Evolutionary conservation across 495 filamentous ascomycete species (phyloP).

Genomic region (Cercophora sp.): DNA sequence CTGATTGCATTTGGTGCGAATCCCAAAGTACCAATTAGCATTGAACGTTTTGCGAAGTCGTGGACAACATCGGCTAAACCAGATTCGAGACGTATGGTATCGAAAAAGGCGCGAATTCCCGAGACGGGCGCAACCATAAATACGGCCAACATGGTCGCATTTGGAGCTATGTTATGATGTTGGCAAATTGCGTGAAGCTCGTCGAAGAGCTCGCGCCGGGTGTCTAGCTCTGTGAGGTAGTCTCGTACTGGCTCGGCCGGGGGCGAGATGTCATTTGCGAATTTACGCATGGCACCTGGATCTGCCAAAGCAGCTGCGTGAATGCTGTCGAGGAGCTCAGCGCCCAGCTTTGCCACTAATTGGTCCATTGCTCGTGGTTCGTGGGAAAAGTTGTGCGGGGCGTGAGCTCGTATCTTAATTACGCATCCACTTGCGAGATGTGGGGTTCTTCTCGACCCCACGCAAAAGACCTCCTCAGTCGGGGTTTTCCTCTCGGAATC

Average conservation of each 20-base stretch:
- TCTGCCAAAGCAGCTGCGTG: not conserved
- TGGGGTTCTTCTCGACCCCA: too few relatives aligned
- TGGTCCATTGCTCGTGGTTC: slow-evolving; percentile 6
- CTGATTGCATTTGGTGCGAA: not conserved
- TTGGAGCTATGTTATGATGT: not conserved
- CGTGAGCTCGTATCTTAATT: too few relatives aligned
- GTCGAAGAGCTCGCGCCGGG: slow-evolving; percentile 3
- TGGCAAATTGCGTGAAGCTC: slow-evolving; percentile 1
- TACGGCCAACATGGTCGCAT: slow-evolving; percentile 9
- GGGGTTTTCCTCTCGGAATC: too few relatives aligned
- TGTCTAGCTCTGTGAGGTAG: not conserved
- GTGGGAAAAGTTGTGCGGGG: too few relatives aligned
- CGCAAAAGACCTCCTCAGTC: too few relatives aligned
- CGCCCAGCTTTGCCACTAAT: not conserved
- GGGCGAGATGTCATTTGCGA: not conserved
- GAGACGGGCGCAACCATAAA: slow-evolving; percentile 13
- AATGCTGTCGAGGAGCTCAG: not conserved
- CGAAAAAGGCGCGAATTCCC: not conserved
- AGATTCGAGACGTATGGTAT: not conserved
- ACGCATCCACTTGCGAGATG: too few relatives aligned
- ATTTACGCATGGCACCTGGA: not conserved
- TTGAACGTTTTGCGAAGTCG: too few relatives aligned
- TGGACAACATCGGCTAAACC: not conserved
- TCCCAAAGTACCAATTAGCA: not conserved
- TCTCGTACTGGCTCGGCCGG: not conserved